These are phyloP conservation scores for Apiotrichum montevideense DNA, from an alignment of 1,284 basidiomycete species.

Conservation along the genomic window DNA sequence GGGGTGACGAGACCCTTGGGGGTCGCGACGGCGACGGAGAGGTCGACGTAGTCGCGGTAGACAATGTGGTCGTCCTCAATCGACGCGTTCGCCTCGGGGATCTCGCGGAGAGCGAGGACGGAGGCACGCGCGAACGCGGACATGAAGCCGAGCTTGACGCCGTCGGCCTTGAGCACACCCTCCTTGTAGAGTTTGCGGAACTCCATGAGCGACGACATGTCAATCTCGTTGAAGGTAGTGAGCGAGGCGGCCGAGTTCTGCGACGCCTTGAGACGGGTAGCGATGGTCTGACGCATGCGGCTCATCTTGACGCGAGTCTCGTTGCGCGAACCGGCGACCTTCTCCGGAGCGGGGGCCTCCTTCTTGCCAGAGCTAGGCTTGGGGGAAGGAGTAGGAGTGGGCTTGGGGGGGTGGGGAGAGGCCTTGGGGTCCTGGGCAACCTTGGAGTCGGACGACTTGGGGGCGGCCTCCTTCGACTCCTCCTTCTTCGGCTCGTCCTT, in stretches of 20 bases:
- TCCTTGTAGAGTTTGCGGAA: conserved; percentile 97
- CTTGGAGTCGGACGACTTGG: background rate
- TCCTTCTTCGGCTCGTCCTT: conserved; percentile 38
- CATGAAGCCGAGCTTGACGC: conserved; percentile 98
- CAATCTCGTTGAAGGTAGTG: conserved; percentile 99
- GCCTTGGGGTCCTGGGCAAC: conserved; percentile 12
- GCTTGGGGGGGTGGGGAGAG: conserved; percentile 14
- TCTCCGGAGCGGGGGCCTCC: conserved; percentile 22
- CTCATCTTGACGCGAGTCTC: conserved; percentile 97
- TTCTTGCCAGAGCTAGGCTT: conserved; percentile 17
- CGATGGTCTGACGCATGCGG: conserved; percentile 94
- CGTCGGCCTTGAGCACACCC: conserved; percentile 80
- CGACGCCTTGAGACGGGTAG: conserved; percentile 95
- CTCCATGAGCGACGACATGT: conserved; percentile 93
- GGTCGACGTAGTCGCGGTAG: conserved; percentile 89
- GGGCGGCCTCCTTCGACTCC: conserved; percentile 25
- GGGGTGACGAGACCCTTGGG: conserved; percentile 97
- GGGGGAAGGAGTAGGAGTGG: background rate
- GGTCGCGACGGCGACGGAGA: conserved; percentile 92
- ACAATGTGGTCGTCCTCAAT: conserved; percentile 92
- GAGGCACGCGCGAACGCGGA: conserved; percentile 89
- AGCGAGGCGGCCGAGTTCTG: conserved; percentile 95
- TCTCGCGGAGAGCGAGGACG: conserved; percentile 79
- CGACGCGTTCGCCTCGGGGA: conserved; percentile 88
- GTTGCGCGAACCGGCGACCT: conserved; percentile 52